A percentile compares a stretch with the other conserved stretches of the same genome.
phyloP scores from a whole-genome alignment of 2,329 filamentous ascomycete genomes.

The Calonectria hongkongensis region DNA sequence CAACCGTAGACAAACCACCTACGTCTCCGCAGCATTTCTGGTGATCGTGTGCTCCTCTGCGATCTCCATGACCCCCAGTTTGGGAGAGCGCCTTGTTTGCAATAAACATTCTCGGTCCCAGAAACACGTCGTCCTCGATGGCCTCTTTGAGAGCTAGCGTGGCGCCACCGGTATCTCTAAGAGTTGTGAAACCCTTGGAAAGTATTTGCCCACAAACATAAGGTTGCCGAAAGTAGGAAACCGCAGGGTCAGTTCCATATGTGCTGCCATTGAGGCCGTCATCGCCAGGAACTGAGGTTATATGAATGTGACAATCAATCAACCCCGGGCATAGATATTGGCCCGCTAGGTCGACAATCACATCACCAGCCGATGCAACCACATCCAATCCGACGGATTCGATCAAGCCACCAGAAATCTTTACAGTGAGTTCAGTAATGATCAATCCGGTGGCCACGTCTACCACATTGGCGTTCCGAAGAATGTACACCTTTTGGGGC shows the following conservation, averaged over 20 bases:
- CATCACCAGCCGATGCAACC: background rate
- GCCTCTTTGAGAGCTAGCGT: slow-evolving; percentile 73
- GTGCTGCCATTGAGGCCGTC: slow-evolving; percentile 50
- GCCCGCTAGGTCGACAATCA: slow-evolving; percentile 50
- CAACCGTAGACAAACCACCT: slow-evolving; percentile 64
- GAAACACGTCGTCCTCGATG: slow-evolving; percentile 72
- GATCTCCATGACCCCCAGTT: slow-evolving; percentile 75
- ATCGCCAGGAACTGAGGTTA: slow-evolving; percentile 56
- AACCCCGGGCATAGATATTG: slow-evolving; percentile 59
- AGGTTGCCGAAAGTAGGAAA: slow-evolving; percentile 66
- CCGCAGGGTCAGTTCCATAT: slow-evolving; percentile 57
- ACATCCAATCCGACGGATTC: slow-evolving; percentile 45
- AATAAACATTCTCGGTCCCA: slow-evolving; percentile 74
- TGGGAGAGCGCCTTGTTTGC: slow-evolving; percentile 73
- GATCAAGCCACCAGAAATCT: slow-evolving; percentile 60
- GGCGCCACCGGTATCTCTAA: slow-evolving; percentile 76
- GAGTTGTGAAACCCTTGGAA: slow-evolving; percentile 73
- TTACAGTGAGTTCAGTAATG: slow-evolving; percentile 56
- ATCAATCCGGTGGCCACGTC: slow-evolving; percentile 61
- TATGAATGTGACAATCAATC: slow-evolving; percentile 60
- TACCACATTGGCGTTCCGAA: slow-evolving; percentile 67
- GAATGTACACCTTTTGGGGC: slow-evolving; percentile 57
- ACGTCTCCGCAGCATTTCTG: slow-evolving; percentile 62
- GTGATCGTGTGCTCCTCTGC: slow-evolving; percentile 62
- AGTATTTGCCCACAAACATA: slow-evolving; percentile 71